Base-by-base conservation (phyloP, 208 protist species). In the Crithidia expoeki region DNA sequence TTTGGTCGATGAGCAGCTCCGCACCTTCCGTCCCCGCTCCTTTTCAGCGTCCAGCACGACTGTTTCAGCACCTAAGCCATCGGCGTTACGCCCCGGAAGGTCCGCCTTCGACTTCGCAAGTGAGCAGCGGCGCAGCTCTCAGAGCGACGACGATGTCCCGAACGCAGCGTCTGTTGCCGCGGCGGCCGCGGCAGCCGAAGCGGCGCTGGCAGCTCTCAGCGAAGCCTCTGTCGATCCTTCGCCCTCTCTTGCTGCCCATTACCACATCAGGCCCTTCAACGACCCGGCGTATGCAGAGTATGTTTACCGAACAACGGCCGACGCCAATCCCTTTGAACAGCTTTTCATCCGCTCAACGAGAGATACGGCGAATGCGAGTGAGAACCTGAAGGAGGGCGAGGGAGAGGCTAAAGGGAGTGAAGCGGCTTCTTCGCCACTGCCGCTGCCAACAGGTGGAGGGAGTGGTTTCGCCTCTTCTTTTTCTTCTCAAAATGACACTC, bases 291-390 rank as follows among this genome's bases (percentile, higher is more conserved):
- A 96, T 73, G 86, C 86, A 11, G 83, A 90, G 65, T 96, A 96
- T 50, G 85, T 94, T 23, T 94, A 91, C 79, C 60, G 63, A 34
- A 83, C 76, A 14, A 92, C 91, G 17, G 86, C 91, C 0, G 91
- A 96, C 59, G 83, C 75, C 2, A 94, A 94, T 55, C 88, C 87
- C 10, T 94, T 94, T 79, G 91, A 96, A 68, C 61, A 79, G 47
- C 85, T 81, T 51, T 58, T 90, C n/a, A 23, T 58, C 23, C 28
- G 42, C 16, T 38, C 47, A 0, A 0, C 52, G 28, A 49, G 19
- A 21, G 19, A 58, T 44, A 52, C 27, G 9, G 64, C 33, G 21
- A 49, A 28, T 17, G 34, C n/a, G 6, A n/a, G 4, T 49, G 30
- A 34, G 4, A 36, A 66, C 10, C 38, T 36, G 2, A 52, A 52